Evolutionary conservation across 2,329 filamentous ascomycete species (phyloP).

Genomic region (Hypoxylon sp.): DNA sequence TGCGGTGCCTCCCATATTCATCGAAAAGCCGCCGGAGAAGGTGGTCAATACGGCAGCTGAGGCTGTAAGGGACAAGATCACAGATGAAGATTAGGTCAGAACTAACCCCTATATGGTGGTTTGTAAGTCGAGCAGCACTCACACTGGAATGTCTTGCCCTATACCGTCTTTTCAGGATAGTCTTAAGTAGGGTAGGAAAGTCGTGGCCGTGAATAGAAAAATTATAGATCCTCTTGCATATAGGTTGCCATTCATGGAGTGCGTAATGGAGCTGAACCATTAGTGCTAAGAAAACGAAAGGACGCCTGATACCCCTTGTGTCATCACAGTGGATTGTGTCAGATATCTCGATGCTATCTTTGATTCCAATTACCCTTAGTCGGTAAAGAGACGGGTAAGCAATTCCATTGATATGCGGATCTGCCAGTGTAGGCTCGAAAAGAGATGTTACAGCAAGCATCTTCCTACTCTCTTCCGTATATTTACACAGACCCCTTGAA

Average conservation of each 20-base stretch:
- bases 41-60: conserved; percentile 51
- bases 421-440: background rate
- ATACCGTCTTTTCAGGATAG: background rate
- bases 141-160: background rate
- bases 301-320: background rate
- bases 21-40: conserved; percentile 48
- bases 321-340: background rate
- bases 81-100: conserved; percentile 49
- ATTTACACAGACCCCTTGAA: no score
- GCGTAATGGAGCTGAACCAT: background rate
- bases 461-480: no score
- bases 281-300: background rate
- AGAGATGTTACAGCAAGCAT: background rate
- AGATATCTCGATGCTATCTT: background rate
- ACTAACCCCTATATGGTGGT: background rate
- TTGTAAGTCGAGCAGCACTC: background rate
- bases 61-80: conserved; percentile 51
- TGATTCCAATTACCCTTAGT: background rate
- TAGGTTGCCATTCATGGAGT: background rate
- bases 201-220: conserved; percentile 17
- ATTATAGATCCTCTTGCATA: conserved; percentile 1
- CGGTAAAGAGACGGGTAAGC: background rate
- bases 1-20: conserved; percentile 54
- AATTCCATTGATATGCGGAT: background rate
- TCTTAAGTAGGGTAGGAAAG: background rate